These are phyloP conservation scores for Coemansia sp. DNA, from an alignment of 192 early-diverging fungal genomes.

Conservation along the genomic window DNA sequence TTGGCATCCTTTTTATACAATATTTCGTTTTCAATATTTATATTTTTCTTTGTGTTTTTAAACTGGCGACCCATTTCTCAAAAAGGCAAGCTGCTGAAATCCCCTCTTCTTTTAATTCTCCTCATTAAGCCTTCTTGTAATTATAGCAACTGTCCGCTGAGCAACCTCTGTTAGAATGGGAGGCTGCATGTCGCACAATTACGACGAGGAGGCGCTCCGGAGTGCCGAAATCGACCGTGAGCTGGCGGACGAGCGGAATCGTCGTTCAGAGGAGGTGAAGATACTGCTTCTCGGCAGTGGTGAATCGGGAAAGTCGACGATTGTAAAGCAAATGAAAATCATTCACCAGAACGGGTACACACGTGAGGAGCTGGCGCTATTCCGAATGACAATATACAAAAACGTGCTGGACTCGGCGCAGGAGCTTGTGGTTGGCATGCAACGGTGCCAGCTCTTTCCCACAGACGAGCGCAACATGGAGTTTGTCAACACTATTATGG, in stretches of 20 bases:
- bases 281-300: constrained; percentile 72
- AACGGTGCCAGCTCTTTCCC: constrained; percentile 62
- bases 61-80: not conserved
- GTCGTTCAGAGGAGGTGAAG: constrained; percentile 57
- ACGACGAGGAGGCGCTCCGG: constrained; percentile 50
- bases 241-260: constrained; percentile 57
- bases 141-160: not conserved
- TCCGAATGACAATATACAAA: constrained; percentile 79
- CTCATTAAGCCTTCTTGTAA: not conserved
- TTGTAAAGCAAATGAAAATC: constrained; percentile 98
- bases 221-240: constrained; percentile 61
- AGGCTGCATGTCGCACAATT: constrained; percentile 57
- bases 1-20: not conserved
- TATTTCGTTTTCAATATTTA: not conserved
- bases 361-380: constrained; percentile 72
- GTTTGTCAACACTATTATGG: constrained; percentile 41
- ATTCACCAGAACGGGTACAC: constrained; percentile 92
- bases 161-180: constrained; percentile 36
- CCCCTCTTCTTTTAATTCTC: not conserved
- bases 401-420: constrained; percentile 86
- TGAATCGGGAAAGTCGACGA: constrained; percentile 94
- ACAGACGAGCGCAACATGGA: constrained; percentile 56
- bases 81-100: not conserved
- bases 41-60: not conserved
- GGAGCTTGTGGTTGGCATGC: constrained; percentile 70